Percentiles rank a stretch among this genome's conserved stretches.
phyloP scores from a whole-genome alignment of 2,329 filamentous ascomycete species.

The Phaeosphaeriaceae sp. region DNA sequence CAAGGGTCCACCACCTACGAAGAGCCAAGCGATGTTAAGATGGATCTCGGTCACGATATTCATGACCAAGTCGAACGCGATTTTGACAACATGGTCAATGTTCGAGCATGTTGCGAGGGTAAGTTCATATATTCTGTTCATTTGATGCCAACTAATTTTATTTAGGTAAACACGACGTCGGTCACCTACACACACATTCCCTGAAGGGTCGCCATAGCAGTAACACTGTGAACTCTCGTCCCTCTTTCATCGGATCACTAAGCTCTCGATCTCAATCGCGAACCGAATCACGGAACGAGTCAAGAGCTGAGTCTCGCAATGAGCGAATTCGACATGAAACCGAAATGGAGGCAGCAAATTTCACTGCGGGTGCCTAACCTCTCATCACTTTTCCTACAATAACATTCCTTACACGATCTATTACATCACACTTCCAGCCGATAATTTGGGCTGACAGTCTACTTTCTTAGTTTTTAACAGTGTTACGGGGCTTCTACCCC shows the following conservation, averaged over 20 bases:
- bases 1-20: conserved; percentile 52
- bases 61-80: conserved; percentile 80
- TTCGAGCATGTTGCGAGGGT: conserved; percentile 97
- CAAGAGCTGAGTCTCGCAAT: conserved; percentile 20
- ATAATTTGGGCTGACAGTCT: conserved; percentile 38
- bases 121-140: conserved; percentile 50
- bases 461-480: conserved; percentile 33
- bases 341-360: conserved; percentile 36
- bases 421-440: conserved; percentile 23
- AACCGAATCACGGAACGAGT: conserved; percentile 25
- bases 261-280: conserved; percentile 44
- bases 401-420: conserved; percentile 12
- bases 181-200: conserved; percentile 48
- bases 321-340: conserved; percentile 29
- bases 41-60: conserved; percentile 77
- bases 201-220: conserved; percentile 41
- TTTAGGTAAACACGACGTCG: conserved; percentile 59
- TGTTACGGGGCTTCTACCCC: conserved; percentile 18
- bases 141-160: conserved; percentile 19
- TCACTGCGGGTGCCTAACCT: conserved; percentile 35
- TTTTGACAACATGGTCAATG: conserved; percentile 85
- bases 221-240: conserved; percentile 28
- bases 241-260: conserved; percentile 41
- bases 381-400: conserved; percentile 10
- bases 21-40: conserved; percentile 70